A percentile compares a stretch with the other conserved stretches of the same genome.
phyloP scores from a whole-genome alignment of 2,329 filamentous ascomycete genomes.

The Paracorniculantispora psalliotae region DNA sequence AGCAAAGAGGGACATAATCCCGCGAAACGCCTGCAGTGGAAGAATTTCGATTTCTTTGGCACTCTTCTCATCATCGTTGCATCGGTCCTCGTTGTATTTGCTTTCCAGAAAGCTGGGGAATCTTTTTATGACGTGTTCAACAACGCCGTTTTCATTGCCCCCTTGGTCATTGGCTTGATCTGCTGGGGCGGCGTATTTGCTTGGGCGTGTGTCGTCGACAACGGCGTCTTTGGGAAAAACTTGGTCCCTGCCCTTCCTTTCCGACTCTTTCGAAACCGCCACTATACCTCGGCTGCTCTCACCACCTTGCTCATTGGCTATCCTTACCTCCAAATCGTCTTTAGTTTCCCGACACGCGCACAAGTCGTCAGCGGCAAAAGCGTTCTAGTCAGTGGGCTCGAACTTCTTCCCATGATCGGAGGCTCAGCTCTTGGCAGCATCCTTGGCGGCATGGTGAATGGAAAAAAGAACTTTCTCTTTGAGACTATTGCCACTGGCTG shows the following conservation, averaged over 20 bases:
- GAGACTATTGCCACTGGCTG: constrained; percentile 41
- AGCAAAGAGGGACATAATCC: constrained; percentile 32
- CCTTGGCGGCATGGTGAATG: constrained; percentile 38
- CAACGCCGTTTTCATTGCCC: constrained; percentile 29
- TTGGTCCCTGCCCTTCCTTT: constrained; percentile 42
- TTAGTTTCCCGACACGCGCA: constrained; percentile 44
- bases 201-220: constrained; percentile 24
- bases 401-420: constrained; percentile 51
- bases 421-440: constrained; percentile 41
- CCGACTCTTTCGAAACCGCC: constrained; percentile 41
- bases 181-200: constrained; percentile 24
- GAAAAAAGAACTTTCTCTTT: constrained; percentile 34
- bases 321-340: constrained; percentile 45
- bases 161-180: constrained; percentile 24
- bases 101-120: constrained; percentile 48
- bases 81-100: constrained; percentile 51
- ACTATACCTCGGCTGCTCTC: constrained; percentile 38
- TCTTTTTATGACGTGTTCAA: constrained; percentile 37
- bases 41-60: constrained; percentile 48
- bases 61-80: constrained; percentile 49
- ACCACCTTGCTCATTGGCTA: constrained; percentile 47
- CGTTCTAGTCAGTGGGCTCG: constrained; percentile 42
- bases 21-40: constrained; percentile 38
- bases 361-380: constrained; percentile 46
- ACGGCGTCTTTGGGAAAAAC: constrained; percentile 11